Percentiles rank a stretch among this genome's conserved stretches.
Conservation (phyloP, 352 stramenopile genomes). For the Plasmopara halstedii region DNA sequence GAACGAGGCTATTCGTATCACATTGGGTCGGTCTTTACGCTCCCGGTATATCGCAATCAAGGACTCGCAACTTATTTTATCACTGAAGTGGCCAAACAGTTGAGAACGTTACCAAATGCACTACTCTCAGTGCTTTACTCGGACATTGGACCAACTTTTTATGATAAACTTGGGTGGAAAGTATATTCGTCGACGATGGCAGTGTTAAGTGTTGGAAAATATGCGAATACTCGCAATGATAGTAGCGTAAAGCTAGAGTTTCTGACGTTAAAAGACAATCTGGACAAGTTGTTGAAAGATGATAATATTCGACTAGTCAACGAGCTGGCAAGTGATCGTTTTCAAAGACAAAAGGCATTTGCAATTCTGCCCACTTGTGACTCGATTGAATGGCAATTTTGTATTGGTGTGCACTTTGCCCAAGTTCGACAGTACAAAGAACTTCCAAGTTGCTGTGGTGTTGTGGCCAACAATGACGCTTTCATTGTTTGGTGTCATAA, state of each 20-base stretch:
- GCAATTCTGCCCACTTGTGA: constrained; percentile 36
- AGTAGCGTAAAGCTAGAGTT: constrained; percentile 2
- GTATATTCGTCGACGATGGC: constrained; percentile 40
- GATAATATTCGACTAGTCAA: constrained; percentile 31
- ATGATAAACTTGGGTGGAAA: constrained; percentile 51
- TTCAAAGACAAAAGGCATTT: constrained; percentile 32
- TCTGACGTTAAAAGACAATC: constrained; percentile 27
- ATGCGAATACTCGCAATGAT: constrained; percentile 1
- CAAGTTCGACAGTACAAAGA: constrained; percentile 21
- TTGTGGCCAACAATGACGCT: constrained; percentile 27
- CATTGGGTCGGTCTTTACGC: constrained; percentile 62
- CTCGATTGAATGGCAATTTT: constrained; percentile 64
- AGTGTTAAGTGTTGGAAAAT: constrained; percentile 16
- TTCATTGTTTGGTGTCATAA: constrained; percentile 67
- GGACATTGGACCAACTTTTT: constrained; percentile 59
- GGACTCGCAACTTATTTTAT: constrained; percentile 50
- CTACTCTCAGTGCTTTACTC: constrained; percentile 54
- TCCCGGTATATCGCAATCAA: constrained; percentile 33
- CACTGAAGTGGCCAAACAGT: constrained; percentile 21
- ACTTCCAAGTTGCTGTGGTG: constrained; percentile 31
- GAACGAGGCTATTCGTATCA: constrained; percentile 43
- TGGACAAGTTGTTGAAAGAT: constrained; percentile 30
- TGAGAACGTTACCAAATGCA: constrained; percentile 20
- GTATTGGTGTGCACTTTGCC: constrained; percentile 46
- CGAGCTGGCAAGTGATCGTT: constrained; percentile 22